Evolutionary conservation across 208 protist genomes (phyloP), one percentile per base, ranked within the genome.

Genomic region (Leishmania aethiopica): DNA sequence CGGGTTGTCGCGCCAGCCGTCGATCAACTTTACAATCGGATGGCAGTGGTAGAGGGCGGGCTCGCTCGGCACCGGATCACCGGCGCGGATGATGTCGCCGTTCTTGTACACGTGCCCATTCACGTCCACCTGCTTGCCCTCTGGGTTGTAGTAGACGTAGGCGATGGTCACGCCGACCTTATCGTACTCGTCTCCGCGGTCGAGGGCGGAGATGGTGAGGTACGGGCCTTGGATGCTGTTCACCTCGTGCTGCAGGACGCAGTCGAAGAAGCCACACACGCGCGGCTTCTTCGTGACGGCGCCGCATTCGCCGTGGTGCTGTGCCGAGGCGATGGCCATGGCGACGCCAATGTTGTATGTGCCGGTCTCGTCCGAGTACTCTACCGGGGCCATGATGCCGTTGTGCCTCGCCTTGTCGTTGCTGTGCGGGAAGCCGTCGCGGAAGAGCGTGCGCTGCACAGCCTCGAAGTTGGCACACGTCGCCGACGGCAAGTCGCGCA

Each of bases 171-270:
- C 82, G 28, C 95, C 96, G 59, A 97, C 59, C 83, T 90, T 90
- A 70, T 98, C 95, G 86, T 98, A 98, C 70, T 97, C 94, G 60
- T 98, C 96, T 15, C 93, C 96, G 75, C 96, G 93, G 85, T 98
- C 96, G 25, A 98, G 77, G 19, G 96, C 96, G 55, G 94, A 97
- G 85, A 98, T 98, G 84, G 94, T 94, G n/a, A 97, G 88, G 82
- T 97, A 97, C 37, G 96, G 96, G 35, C 96, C 96, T 82, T 98
- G 96, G 22, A 92, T 87, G 37, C 86, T 86, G 86, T 96, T 98
- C 70, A 98, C 94, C 84, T 97, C 96, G 84, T 94, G 84, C 64
- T 98, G 96, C 51, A 97, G 85, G n/a, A 98, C 96, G 81, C 96
- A 98, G 76, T 98, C 96, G 82, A 98, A 98, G 75, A 97, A 93